These are phyloP conservation scores for Melaleuca alternifolia DNA, from an alignment of 345 rosid species.

Conservation along the genomic window DNA sequence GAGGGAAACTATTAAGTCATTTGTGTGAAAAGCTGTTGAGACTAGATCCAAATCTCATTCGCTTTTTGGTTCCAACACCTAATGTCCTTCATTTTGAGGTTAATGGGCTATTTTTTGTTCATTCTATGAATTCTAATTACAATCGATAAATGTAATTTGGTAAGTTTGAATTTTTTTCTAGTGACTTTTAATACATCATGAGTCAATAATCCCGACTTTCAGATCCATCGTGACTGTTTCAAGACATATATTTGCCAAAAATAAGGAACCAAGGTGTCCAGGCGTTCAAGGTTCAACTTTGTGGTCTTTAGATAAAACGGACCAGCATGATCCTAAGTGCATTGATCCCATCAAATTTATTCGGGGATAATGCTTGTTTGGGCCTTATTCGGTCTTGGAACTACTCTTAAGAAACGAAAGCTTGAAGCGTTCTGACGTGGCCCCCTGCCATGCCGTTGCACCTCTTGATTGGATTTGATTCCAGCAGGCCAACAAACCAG, in stretches of 20 bases:
- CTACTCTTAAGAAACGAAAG: neutral
- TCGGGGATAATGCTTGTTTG: neutral
- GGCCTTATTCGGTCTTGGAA: neutral
- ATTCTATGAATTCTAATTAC: too few relatives aligned
- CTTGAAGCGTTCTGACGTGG: conserved; percentile 7
- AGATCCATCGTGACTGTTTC: fast-evolving
- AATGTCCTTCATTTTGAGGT: too few relatives aligned
- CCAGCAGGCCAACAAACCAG: neutral
- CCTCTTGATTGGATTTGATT: neutral
- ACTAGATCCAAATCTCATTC: too few relatives aligned
- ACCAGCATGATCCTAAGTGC: too few relatives aligned
- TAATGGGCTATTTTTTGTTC: too few relatives aligned
- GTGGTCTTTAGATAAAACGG: too few relatives aligned
- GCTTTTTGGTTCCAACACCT: too few relatives aligned
- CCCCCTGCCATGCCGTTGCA: conserved; percentile 23
- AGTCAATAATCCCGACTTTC: neutral
- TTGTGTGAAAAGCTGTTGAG: neutral
- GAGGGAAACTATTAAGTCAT: fast-evolving
- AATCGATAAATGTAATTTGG: too few relatives aligned
- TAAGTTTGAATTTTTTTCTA: fast-evolving
- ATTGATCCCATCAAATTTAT: neutral
- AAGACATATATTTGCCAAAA: too few relatives aligned
- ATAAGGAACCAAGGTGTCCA: neutral
- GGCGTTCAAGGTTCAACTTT: neutral
- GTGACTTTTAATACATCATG: neutral